Evolutionary conservation across 2,329 filamentous ascomycete genomes (phyloP), one percentile per base, ranked within the genome.

Genomic region (Clonostachys rosea): DNA sequence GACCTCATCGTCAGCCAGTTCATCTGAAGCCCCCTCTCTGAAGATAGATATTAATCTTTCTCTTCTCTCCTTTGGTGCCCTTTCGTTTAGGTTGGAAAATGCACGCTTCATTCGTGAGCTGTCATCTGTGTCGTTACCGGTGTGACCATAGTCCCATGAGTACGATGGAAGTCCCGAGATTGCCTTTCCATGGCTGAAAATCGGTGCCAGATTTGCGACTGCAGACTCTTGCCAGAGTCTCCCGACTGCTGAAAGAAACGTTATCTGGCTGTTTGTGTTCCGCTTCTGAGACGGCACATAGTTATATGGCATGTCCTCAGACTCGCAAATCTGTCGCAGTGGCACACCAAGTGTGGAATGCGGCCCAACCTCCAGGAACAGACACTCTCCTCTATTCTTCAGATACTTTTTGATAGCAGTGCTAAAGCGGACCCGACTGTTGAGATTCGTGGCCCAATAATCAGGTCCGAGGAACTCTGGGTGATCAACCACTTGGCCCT

Each of bases 361-460:
- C 3, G 52, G 52, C 1, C 52, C 52, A 20, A 54, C 46, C 40
- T 54, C 52, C 2, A 54, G 43, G 16, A 50, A 17, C 16, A 44
- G 9, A 16, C n/a, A 16, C 13, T 20, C 14, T n/a, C 67, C 40
- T 11, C 65, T 56, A 5, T 34, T 18, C 34, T 58, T 49, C 5
- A 53, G 39, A 12, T 50, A 42, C 10, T 16, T 13, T 4, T 43
- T 40, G 8, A 52, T 44, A 11, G 51, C 49, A 8, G 42, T 37
- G 12, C 45, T 43, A 40, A 53, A 53, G 3, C 48, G 42, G 1
- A 53, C 51, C 0, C 47, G 50, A 5, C 50, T 52, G 20, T 50
- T 50, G 5, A 53, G 34, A 30, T 53, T 53, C 2, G 41, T 35
- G 16, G 47, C 45, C 51, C 51, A 53, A 30, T 30, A 30, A 30